These are phyloP conservation scores for Exophiala sp. DNA, from an alignment of 2,329 filamentous ascomycete genomes.

Conservation along the genomic window DNA sequence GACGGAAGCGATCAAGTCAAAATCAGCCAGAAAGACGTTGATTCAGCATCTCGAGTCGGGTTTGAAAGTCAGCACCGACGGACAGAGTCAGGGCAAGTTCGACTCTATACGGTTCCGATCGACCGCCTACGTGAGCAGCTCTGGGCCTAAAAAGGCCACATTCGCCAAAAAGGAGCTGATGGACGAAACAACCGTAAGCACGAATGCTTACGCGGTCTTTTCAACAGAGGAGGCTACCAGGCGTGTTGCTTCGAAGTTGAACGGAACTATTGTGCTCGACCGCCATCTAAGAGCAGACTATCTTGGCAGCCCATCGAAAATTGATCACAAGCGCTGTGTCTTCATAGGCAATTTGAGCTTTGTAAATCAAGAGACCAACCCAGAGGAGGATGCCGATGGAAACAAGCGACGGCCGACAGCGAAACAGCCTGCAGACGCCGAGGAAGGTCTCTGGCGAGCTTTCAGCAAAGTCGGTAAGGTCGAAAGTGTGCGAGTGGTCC, in stretches of 20 bases:
- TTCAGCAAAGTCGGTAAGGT: slow-evolving; percentile 76
- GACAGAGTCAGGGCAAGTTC: slow-evolving; percentile 63
- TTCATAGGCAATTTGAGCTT: slow-evolving; percentile 97
- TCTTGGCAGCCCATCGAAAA: slow-evolving; percentile 78
- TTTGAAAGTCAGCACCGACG: slow-evolving; percentile 52
- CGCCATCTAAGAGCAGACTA: slow-evolving; percentile 88
- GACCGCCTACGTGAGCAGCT: slow-evolving; percentile 72
- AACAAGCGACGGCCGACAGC: slow-evolving; percentile 67
- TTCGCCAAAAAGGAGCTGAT: slow-evolving; percentile 88
- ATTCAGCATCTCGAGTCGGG: slow-evolving; percentile 75
- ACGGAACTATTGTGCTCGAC: slow-evolving; percentile 77
- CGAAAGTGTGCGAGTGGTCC: slow-evolving; percentile 87
- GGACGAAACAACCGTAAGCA: slow-evolving; percentile 84
- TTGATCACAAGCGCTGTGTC: slow-evolving; percentile 83
- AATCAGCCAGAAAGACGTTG: slow-evolving; percentile 73
- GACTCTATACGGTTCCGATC: slow-evolving; percentile 94
- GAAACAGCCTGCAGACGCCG: slow-evolving; percentile 75
- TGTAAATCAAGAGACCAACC: slow-evolving; percentile 79
- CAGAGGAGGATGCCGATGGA: slow-evolving; percentile 60
- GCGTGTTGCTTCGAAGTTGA: slow-evolving; percentile 71
- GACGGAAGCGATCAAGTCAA: slow-evolving; percentile 74
- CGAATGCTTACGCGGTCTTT: slow-evolving; percentile 93
- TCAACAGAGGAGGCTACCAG: slow-evolving; percentile 70
- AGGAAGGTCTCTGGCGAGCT: slow-evolving; percentile 86
- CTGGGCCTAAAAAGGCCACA: slow-evolving; percentile 88